Conservation (phyloP, 2,329 filamentous ascomycete genomes). For the Neurospora sp. region DNA sequence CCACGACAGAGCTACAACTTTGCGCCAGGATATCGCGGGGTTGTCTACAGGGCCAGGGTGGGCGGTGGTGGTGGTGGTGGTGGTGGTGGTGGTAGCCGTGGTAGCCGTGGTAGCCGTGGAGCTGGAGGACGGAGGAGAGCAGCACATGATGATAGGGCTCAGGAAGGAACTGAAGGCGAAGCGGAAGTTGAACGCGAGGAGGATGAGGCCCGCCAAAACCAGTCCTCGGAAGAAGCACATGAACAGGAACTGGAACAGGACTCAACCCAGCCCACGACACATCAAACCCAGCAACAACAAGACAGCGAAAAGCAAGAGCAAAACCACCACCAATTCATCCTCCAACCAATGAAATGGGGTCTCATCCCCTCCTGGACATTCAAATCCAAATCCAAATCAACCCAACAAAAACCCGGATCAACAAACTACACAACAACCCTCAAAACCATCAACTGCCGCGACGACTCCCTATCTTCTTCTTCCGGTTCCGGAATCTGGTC, state of each 20-base stretch:
- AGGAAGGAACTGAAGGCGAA: constrained; percentile 7
- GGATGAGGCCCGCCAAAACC: neutral
- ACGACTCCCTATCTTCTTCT: constrained; percentile 68
- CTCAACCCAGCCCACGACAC: neutral
- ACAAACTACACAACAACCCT: constrained; percentile 62
- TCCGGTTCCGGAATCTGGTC: constrained; percentile 84
- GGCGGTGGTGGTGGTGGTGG: constrained; percentile 44
- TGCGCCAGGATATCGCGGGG: constrained; percentile 74
- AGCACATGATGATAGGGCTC: constrained; percentile 1
- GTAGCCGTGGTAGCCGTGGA: constrained; percentile 6
- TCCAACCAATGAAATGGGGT: constrained; percentile 95
- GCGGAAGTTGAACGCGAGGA: neutral
- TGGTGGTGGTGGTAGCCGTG: constrained; percentile 31
- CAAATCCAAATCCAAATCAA: constrained; percentile 44
- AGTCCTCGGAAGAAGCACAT: neutral
- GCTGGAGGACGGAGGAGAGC: constrained; percentile 13
- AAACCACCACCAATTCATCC: constrained; percentile 54
- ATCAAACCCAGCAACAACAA: neutral
- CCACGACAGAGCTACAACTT: constrained; percentile 83
- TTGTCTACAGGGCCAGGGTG: constrained; percentile 74
- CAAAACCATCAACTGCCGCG: constrained; percentile 91
- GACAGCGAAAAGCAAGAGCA: neutral
- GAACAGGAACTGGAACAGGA: constrained; percentile 11
- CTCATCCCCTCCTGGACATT: constrained; percentile 82
- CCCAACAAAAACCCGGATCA: constrained; percentile 40